Evolutionary conservation across 1,139 yeast genomes (phyloP), one percentile per base, ranked within the genome.

Genomic region (Tardiomyces depauwii): DNA sequence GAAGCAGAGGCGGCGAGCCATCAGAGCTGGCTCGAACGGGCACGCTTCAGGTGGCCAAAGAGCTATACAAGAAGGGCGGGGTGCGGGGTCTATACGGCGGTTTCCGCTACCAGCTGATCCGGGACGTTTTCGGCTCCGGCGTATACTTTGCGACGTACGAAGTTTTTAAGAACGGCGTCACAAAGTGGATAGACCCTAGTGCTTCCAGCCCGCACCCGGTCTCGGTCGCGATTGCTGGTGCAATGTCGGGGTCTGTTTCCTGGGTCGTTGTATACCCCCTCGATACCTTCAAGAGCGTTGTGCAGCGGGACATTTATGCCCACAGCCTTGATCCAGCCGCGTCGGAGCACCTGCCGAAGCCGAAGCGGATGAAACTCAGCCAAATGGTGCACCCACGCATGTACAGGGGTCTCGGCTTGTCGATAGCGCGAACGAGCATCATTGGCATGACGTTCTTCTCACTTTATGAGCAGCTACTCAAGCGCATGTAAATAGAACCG

Each of bases 361-460:
- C 19, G 19, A 45, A 41, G 23, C 41, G 41, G 12, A 18, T 32
- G 40, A 41, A 41, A 32, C 18, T 40, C 39, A 42, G 49, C 38
- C 43, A 55, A 5, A 41, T 65, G 45, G 50, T 61, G 38, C 52
- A 55, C 39, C 65, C 74, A 43, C 66, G 73, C 32, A 72, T 82
- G 72, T 86, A 84, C 62, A 67, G 89, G 46, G 95, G 95, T 0
- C 67, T 86, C 45, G 86, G 88, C 1, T 82, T 86, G 28, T 80
- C 89, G 7, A 67, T 83, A 30, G 66, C 80, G 5, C 70, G 95
- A 50, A 79, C 93, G 0, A 77, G 86, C 48, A 56, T 82, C 48
- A 81, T 81, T 13, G 87, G 86, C 50, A 76, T 82, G 76, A 80
- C 81, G 10, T 84, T 86, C 61, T 86, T 86, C 64, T 73, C 87